Evolutionary conservation across 306 rosid species (phyloP).

Genomic region (Pyrus bretschneideri): DNA sequence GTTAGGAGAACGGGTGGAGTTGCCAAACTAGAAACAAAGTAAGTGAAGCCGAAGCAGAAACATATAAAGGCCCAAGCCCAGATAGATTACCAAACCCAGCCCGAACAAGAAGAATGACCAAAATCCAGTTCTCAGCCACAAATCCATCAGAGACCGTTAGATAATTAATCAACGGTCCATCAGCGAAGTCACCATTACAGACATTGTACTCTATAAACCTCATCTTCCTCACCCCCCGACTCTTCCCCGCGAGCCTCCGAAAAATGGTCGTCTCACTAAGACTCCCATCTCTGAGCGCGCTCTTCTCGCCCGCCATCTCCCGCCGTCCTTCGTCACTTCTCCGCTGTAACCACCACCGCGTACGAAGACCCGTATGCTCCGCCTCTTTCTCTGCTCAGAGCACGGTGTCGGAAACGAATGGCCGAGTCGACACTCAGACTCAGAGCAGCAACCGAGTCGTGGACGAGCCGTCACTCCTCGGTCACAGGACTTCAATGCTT

Average conservation of each 20-base stretch:
- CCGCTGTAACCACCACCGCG: constrained; percentile 25
- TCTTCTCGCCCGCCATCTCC: constrained; percentile 45
- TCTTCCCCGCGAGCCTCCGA: neutral
- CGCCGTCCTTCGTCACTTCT: constrained; percentile 25
- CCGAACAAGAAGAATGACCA: too few species aligned
- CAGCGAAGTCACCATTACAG: too few species aligned
- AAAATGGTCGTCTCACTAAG: constrained; percentile 48
- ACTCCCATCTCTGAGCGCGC: constrained; percentile 58
- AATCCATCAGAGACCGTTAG: too few species aligned
- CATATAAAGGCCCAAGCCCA: too few species aligned
- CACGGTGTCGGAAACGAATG: constrained; percentile 34
- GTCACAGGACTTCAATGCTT: constrained; percentile 88
- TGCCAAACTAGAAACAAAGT: too few species aligned
- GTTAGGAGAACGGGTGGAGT: too few species aligned
- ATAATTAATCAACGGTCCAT: too few species aligned
- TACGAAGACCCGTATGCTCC: constrained; percentile 8
- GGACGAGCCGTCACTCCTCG: constrained; percentile 74
- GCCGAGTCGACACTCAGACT: constrained; percentile 36
- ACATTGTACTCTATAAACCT: neutral
- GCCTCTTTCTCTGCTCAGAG: constrained; percentile 45
- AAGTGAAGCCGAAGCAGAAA: too few species aligned
- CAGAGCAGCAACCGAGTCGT: constrained; percentile 42
- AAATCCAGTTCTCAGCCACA: too few species aligned
- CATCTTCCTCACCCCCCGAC: neutral
- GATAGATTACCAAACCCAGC: too few species aligned